phyloP scores from a whole-genome alignment of 768 basidiomycete genomes.

The Leccinum ochraceum region DNA sequence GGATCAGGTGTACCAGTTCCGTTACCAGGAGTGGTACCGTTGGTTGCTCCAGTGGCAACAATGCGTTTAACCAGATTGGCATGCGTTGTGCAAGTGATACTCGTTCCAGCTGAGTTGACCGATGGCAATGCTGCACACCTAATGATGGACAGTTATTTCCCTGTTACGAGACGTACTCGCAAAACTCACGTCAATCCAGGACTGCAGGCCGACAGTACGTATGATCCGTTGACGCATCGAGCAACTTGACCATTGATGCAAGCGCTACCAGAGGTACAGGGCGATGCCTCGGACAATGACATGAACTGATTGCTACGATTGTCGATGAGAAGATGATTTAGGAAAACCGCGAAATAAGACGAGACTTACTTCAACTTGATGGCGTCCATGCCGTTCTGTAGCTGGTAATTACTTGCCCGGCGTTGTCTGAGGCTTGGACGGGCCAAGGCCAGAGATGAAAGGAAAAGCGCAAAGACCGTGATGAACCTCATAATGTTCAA shows the following conservation, averaged over 20 bases:
- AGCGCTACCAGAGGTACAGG: slow-evolving; percentile 42
- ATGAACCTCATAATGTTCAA: slow-evolving; percentile 39
- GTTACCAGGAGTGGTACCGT: slow-evolving; percentile 24
- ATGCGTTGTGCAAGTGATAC: slow-evolving; percentile 51
- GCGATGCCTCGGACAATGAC: slow-evolving; percentile 29
- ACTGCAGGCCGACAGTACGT: slow-evolving; percentile 24
- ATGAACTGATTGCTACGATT: slow-evolving; percentile 23
- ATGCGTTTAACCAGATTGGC: slow-evolving; percentile 50
- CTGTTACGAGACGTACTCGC: not conserved
- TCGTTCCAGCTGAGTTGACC: slow-evolving; percentile 49
- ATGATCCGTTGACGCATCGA: slow-evolving; percentile 52
- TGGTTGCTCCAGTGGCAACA: slow-evolving; percentile 34
- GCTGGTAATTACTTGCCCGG: slow-evolving; percentile 23
- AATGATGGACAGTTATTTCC: not conserved
- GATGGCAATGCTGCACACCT: slow-evolving; percentile 48
- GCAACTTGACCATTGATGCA: slow-evolving; percentile 54
- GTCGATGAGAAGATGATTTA: slow-evolving; percentile 2
- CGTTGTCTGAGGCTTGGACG: slow-evolving; percentile 38
- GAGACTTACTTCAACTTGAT: slow-evolving; percentile 42
- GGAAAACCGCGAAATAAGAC: not conserved
- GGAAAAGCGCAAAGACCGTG: slow-evolving; percentile 34
- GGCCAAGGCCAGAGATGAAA: slow-evolving; percentile 34
- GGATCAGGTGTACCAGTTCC: slow-evolving; percentile 16
- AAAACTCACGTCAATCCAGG: slow-evolving; percentile 21
- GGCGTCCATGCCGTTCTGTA: slow-evolving; percentile 44